A percentile compares a stretch with the other conserved stretches of the same genome.
Evolutionary conservation across 2,329 filamentous ascomycete species (phyloP).

Genomic region (Nothomitra cinnamomea): DNA sequence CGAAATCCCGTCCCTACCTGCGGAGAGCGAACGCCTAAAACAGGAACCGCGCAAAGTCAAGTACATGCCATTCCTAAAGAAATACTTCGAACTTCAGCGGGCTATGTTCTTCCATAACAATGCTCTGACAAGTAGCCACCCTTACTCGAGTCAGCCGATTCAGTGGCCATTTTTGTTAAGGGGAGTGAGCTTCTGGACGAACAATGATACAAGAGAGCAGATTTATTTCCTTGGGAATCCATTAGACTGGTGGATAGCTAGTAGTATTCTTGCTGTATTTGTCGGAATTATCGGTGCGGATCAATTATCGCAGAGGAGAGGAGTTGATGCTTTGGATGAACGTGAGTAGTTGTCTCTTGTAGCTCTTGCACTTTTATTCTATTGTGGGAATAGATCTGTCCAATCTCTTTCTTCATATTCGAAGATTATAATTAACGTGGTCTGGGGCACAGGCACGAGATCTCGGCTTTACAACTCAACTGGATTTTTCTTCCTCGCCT

Average conservation of each 20-base stretch:
- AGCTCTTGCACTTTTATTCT: background rate
- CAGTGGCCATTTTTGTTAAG: slow-evolving; percentile 96
- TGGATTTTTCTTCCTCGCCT: slow-evolving; percentile 96
- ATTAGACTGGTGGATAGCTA: slow-evolving; percentile 91
- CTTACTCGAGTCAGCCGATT: slow-evolving; percentile 86
- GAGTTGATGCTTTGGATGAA: slow-evolving; percentile 80
- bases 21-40: slow-evolving; percentile 53
- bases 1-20: slow-evolving; percentile 64
- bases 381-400: background rate
- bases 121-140: slow-evolving; percentile 89
- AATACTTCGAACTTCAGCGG: slow-evolving; percentile 91
- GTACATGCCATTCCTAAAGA: slow-evolving; percentile 70
- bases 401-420: background rate
- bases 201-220: slow-evolving; percentile 84
- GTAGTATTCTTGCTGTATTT: slow-evolving; percentile 82
- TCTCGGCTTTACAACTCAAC: slow-evolving; percentile 95
- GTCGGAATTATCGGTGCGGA: slow-evolving; percentile 83
- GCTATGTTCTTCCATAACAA: slow-evolving; percentile 99
- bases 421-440: slow-evolving; percentile 20
- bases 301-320: slow-evolving; percentile 81
- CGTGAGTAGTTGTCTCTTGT: slow-evolving; percentile 45
- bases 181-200: slow-evolving; percentile 98
- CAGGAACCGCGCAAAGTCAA: slow-evolving; percentile 69
- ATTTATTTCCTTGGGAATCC: slow-evolving; percentile 99
- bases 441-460: slow-evolving; percentile 52